Evolutionary conservation across 345 rosid species (phyloP), one percentile per base, ranked within the genome.

Genomic region (Heritiera littoralis): DNA sequence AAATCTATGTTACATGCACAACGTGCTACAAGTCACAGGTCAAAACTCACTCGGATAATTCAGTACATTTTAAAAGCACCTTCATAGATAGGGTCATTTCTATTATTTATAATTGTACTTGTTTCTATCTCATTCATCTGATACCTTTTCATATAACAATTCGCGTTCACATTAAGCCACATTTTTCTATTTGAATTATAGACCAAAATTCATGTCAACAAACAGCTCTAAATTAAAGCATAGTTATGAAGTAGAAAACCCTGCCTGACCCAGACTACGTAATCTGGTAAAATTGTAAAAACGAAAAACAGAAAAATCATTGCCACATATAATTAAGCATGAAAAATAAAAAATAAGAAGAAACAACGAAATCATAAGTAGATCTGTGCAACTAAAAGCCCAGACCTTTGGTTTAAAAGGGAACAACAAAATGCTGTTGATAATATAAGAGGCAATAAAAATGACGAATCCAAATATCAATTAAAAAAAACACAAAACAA

Each of bases 341-440:
- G 30, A 35, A 32, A 48, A 13, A 45, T 0, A 9, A 15, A 45
- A 4, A 4, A 63, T 3, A 10, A 41, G 8, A 71, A 3, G 7
- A 48, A 15, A 15, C 6, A 51, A 28, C 12, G 28, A 72, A 72
- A 52, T 32, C 45, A 72, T 35, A 9, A 38, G 6, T n/a, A 54
- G 48, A 38, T 72, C 76, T 35, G 76, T 35, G 61, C 7, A 52
- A 32, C 12, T 72, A 17, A 51, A 72, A 72, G 45, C 28, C 28
- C 61, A 72, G 13, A 18, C 7, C 56, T 30, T 72, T 20, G 10
- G 56, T 46, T 69, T 46, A 45, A 48, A 68, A 48, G 63, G 60
- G 60, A 7, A n/a, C 28, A 56, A 56, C 28, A 17, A 48, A 11
- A 23, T 5, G 2, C 10, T 23, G 12, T 5, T n/a, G 17, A 23